A percentile compares a stretch with the other conserved stretches of the same genome.
phyloP scores from a whole-genome alignment of 2,329 filamentous ascomycete species.

The Lasiodiplodia sp. region DNA sequence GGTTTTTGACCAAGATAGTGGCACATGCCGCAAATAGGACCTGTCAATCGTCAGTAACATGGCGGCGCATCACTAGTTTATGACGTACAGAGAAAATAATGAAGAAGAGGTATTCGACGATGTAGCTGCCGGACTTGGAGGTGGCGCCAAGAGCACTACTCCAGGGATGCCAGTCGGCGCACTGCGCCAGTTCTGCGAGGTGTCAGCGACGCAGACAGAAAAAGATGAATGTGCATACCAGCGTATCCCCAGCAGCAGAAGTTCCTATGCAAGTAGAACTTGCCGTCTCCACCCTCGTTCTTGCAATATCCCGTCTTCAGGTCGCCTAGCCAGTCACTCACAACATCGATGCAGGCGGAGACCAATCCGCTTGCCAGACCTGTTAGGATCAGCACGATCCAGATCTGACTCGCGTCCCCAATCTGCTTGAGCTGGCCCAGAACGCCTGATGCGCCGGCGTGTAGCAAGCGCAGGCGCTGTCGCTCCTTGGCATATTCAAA shows the following conservation, averaged over 20 bases:
- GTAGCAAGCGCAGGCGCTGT: conserved; percentile 80
- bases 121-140: conserved; percentile 74
- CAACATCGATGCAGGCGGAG: conserved; percentile 88
- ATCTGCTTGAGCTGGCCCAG: conserved; percentile 76
- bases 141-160: conserved; percentile 73
- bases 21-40: conserved; percentile 79
- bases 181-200: conserved; percentile 71
- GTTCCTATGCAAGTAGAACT: conserved; percentile 87
- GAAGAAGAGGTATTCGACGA: conserved; percentile 88
- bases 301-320: conserved; percentile 89
- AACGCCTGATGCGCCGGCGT: conserved; percentile 70
- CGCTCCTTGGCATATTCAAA: conserved; percentile 98
- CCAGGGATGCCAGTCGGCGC: conserved; percentile 88
- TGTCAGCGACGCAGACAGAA: conserved; percentile 20
- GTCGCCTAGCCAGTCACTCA: conserved; percentile 92
- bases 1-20: conserved; percentile 80
- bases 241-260: conserved; percentile 97
- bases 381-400: conserved; percentile 85
- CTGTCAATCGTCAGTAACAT: conserved; percentile 53
- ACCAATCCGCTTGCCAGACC: conserved; percentile 84
- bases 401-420: conserved; percentile 87
- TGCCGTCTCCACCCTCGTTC: conserved; percentile 76
- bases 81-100: conserved; percentile 77
- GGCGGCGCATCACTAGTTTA: background rate
- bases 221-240: conserved; percentile 45